A percentile compares a stretch with the other conserved stretches of the same genome.
Evolutionary conservation across 2,329 filamentous ascomycete genomes (phyloP).

Genomic region (Hirsutella minnesotensis): DNA sequence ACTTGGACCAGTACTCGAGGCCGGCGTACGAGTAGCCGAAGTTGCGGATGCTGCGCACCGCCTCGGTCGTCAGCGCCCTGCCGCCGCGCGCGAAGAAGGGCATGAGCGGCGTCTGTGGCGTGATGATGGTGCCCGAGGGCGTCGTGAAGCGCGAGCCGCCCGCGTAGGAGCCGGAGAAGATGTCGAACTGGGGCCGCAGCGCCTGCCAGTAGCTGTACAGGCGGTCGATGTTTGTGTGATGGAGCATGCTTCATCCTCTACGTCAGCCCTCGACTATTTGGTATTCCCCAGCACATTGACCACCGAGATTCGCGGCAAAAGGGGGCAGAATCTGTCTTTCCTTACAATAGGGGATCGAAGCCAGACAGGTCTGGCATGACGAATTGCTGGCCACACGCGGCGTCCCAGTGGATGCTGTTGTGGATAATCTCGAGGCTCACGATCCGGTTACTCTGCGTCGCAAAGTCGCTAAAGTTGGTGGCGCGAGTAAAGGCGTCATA

Average conservation of each 20-base stretch:
- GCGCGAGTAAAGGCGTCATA: conserved; percentile 28
- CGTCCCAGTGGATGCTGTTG: conserved; percentile 28
- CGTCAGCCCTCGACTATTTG: background rate
- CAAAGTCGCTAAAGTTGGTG: conserved; percentile 21
- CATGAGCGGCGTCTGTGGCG: conserved; percentile 30
- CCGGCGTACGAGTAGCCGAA: conserved; percentile 29
- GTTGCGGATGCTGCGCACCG: conserved; percentile 20
- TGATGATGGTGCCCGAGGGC: conserved; percentile 24
- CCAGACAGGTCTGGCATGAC: conserved; percentile 23
- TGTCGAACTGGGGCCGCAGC: conserved; percentile 22
- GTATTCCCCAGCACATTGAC: too few species aligned
- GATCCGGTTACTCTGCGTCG: conserved; percentile 18
- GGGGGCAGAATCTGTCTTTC: too few species aligned
- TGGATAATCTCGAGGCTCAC: conserved; percentile 31
- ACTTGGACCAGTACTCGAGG: conserved; percentile 23
- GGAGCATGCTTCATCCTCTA: conserved; percentile 24
- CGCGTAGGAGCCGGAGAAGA: conserved; percentile 22
- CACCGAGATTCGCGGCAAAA: too few species aligned
- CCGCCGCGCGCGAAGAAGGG: conserved; percentile 32
- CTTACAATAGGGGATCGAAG: conserved; percentile 32
- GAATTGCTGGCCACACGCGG: conserved; percentile 26
- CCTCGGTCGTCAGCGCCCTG: conserved; percentile 24
- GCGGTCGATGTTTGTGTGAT: conserved; percentile 49
- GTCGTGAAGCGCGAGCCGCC: conserved; percentile 27
- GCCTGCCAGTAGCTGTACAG: conserved; percentile 45